Conservation (phyloP, 257 asterid species). For the Lithospermum erythrorhizon region DNA sequence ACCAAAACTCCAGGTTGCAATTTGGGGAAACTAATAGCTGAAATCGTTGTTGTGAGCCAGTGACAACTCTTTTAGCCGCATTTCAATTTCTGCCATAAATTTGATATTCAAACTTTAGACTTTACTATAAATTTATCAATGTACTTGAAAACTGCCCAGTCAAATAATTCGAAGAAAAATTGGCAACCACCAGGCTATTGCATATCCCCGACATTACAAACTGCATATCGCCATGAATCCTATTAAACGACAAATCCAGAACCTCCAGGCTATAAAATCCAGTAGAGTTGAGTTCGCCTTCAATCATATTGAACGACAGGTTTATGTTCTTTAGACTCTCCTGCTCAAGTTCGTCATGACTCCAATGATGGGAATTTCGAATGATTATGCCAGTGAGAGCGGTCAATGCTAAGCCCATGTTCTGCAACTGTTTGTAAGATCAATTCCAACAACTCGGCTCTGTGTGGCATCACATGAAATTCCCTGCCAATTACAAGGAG, state of each 20-base stretch:
- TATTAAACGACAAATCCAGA: constrained; percentile 63
- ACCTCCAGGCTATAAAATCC: constrained; percentile 42
- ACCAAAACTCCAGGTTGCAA: constrained; percentile 41
- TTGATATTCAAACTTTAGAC: too few species aligned
- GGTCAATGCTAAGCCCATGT: constrained; percentile 66
- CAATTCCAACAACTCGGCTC: constrained; percentile 39
- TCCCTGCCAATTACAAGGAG: constrained; percentile 76
- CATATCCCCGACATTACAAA: constrained; percentile 40
- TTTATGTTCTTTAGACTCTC: constrained; percentile 49
- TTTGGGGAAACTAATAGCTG: constrained; percentile 27
- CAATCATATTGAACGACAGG: constrained; percentile 62
- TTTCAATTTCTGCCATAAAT: constrained; percentile 57
- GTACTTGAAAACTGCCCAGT: constrained; percentile 39
- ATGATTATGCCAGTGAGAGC: constrained; percentile 50
- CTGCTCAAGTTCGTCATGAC: constrained; percentile 42
- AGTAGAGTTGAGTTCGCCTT: constrained; percentile 48
- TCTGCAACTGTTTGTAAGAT: constrained; percentile 41
- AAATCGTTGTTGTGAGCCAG: constrained; percentile 39
- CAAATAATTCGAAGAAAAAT: constrained; percentile 50
- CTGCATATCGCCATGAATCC: constrained; percentile 36
- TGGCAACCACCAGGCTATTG: constrained; percentile 38
- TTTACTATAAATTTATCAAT: too few species aligned
- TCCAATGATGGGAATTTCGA: constrained; percentile 64
- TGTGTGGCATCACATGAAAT: constrained; percentile 31
- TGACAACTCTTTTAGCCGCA: constrained; percentile 44